Conservation (phyloP, 2,329 filamentous ascomycete species). For the Penicillium corylophilum region DNA sequence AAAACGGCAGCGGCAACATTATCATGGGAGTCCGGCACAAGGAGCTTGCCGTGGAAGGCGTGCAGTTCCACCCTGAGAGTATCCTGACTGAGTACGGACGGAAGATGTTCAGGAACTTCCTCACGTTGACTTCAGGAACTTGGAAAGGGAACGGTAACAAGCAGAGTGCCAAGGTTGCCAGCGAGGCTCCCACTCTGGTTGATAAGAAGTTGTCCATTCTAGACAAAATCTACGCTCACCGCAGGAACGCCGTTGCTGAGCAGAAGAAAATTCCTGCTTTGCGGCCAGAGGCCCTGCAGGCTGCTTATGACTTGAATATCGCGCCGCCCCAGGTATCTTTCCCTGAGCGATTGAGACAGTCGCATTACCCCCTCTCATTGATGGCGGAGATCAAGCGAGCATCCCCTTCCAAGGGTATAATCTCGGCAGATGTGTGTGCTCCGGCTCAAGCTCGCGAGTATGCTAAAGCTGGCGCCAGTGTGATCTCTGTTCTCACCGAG, state of each 20-base stretch:
- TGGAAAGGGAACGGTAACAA: conserved; percentile 88
- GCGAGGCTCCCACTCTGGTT: conserved; percentile 28
- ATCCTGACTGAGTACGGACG: conserved; percentile 89
- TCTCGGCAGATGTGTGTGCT: conserved; percentile 82
- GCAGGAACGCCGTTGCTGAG: conserved; percentile 69
- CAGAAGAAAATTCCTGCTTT: conserved; percentile 87
- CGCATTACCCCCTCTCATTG: conserved; percentile 82
- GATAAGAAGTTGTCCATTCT: conserved; percentile 79
- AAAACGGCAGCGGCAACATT: conserved; percentile 71
- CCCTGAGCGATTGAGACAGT: conserved; percentile 72
- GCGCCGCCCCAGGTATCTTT: conserved; percentile 83
- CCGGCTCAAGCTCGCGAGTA: conserved; percentile 89
- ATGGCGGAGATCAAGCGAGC: conserved; percentile 98
- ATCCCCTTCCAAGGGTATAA: conserved; percentile 93
- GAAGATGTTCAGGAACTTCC: conserved; percentile 87
- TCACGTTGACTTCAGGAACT: conserved; percentile 82
- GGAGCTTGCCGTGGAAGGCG: conserved; percentile 85
- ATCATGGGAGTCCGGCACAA: conserved; percentile 98
- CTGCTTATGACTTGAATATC: conserved; percentile 78
- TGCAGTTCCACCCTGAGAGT: conserved; percentile 97
- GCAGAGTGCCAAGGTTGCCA: conserved; percentile 14
- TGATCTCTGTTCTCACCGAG: conserved; percentile 97
- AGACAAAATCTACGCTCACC: conserved; percentile 83
- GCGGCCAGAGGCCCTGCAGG: conserved; percentile 77
- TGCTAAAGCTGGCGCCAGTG: conserved; percentile 88